Base-by-base conservation (phyloP, 805 yeast species). In the Yarrowia deformans region DNA sequence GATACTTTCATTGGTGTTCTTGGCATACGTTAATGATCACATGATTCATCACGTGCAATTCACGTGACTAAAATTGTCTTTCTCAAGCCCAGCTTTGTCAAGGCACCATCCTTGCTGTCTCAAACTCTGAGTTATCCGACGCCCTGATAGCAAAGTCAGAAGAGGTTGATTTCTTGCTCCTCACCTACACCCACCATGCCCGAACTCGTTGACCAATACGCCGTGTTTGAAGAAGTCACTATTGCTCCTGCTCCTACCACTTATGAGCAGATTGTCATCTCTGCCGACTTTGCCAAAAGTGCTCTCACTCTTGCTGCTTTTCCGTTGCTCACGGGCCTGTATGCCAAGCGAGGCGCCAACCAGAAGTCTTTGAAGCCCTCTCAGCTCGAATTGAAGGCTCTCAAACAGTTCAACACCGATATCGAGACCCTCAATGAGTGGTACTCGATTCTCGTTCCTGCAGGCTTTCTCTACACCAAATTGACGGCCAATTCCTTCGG, bases 271-370 rank as follows among this genome's bases (percentile, higher is more conserved):
- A 12, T 45, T 8, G 14, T 6, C 29, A 18, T 45, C 4, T 9
- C 29, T 7, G 32, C 16, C 23, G 49, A 45, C 23, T 19, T 45
- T 18, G 49, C 29, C 4, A 18, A 14, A 19, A 29, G 19, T 45
- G 29, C 49, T 18, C 49, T 45, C 6, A 19, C 49, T 45, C 49
- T 45, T 9, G 49, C 49, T 12, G 49, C 49, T 14, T 45, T 45
- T 13, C 49, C 49, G 10, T 13, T 45, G 8, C 10, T 45, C 14
- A 45, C 49, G 1, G 46, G 46, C 19, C 19, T 42, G 19, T 42
- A 42, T 42, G 46, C 12, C 1, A 8, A 42, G 9, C 19, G 46
- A n/a, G 46, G 46, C 13, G 43, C n/a, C n/a, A 40, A 42, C 46
- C 18, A 42, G 19, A 42, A 42, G 46, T 19, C 46, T 8, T 10